Base-by-base conservation (phyloP, 1,139 yeast species). In the Lodderomyces metapsilosis region DNA sequence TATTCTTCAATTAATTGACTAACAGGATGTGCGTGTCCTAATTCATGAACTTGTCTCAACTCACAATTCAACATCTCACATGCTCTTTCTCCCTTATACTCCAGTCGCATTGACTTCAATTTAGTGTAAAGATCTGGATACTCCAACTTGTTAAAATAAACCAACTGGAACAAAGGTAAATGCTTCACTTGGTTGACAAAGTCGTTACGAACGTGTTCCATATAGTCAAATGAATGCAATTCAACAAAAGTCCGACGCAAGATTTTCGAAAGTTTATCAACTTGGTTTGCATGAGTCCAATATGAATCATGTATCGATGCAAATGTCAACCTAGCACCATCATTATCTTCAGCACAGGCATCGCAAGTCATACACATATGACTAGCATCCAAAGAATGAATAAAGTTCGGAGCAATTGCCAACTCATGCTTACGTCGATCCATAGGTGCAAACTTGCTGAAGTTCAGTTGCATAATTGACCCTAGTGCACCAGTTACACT, bases 261-360 rank as follows among this genome's bases (percentile, higher is more conserved):
- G 1, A 64, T 41, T 5, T 22, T 40, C 1, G 64, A 56, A 13
- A 71, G 52, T 12, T 37, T 18, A 6, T 54, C 60, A 5, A 67
- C 73, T 32, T 64, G 58, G 16, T 56, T 38, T 0, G 76, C 62
- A 45, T 65, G 61, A 2, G 76, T 71, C 77, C 77, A 71, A 46
- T 60, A 71, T 9, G 75, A 68, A 49, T 71, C 77, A 49, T 71
- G 77, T 3, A 71, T 73, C 0, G 74, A 61, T 1, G 61, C 70
- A 54, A 71, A 70, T 6, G 62, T 51, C 11, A 69, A 48, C 18
- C 32, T 11, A 28, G 0, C 47, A 12, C 25, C 15, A 21, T 6
- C 11, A 8, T 12, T 13, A 12, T n/a, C 33, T 15, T 15, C 46
- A 3, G 67, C 18, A 16, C 25, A 62, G 3, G 55, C 59, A 20